Conservation (phyloP, 75 land plant species). For the Ceratopteris richardii region DNA sequence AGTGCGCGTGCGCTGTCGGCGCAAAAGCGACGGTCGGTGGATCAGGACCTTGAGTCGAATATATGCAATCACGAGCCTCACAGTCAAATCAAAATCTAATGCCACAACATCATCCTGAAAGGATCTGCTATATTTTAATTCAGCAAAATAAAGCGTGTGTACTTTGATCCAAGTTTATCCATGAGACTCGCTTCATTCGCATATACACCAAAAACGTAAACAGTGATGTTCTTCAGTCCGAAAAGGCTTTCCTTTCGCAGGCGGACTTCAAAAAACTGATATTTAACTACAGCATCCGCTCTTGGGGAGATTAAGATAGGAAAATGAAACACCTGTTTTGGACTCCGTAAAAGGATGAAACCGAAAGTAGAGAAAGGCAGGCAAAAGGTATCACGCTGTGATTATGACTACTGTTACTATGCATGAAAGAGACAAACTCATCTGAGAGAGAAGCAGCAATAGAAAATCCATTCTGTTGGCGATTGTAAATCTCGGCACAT, state of each 20-base stretch:
- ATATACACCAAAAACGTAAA: slow-evolving; percentile 96
- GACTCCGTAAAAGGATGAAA: slow-evolving; percentile 40
- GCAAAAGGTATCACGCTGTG: slow-evolving; percentile 5
- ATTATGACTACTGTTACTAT: no score
- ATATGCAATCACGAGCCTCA: no score
- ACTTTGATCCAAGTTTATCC: slow-evolving; percentile 40
- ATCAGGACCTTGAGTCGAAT: no score
- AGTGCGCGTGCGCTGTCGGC: no score
- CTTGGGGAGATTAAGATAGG: slow-evolving; percentile 40
- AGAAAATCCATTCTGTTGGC: no score
- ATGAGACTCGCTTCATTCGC: slow-evolving; percentile 58
- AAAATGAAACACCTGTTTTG: slow-evolving; percentile 58
- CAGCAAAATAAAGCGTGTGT: slow-evolving; percentile 32
- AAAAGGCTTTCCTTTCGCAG: slow-evolving; percentile 66
- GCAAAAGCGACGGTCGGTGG: no score
- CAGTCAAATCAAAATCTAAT: no score
- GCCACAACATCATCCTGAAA: slow-evolving; percentile 52
- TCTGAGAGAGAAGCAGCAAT: no score
- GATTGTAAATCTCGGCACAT: no score
- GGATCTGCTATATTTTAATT: slow-evolving; percentile 29
- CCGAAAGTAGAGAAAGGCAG: not conserved
- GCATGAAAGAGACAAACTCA: no score
- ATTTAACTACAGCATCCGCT: slow-evolving; percentile 1
- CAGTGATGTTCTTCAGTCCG: slow-evolving; percentile 83
- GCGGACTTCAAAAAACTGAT: slow-evolving; percentile 55